phyloP scores from a whole-genome alignment of 192 early-diverging fungal species.

The Coemansia sp. region DNA sequence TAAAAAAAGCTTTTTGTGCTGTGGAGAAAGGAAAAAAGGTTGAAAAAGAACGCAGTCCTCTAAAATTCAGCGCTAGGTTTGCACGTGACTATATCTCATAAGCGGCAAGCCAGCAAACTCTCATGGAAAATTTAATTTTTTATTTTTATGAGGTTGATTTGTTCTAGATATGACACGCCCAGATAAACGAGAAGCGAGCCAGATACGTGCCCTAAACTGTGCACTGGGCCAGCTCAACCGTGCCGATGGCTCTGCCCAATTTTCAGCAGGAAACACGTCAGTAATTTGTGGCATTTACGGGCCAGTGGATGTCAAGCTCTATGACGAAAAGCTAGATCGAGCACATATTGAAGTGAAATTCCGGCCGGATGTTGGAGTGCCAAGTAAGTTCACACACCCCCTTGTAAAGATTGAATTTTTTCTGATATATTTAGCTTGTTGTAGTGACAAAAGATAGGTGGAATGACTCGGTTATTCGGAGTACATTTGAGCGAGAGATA shows the following conservation, averaged over 20 bases:
- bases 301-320: conserved; percentile 78
- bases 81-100: conserved; percentile 1
- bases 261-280: conserved; percentile 70
- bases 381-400: conserved; percentile 18
- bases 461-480: conserved; percentile 65
- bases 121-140: background rate
- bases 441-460: conserved; percentile 68
- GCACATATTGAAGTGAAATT: conserved; percentile 80
- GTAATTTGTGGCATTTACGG: conserved; percentile 82
- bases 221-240: conserved; percentile 67
- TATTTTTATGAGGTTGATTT: background rate
- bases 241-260: conserved; percentile 84
- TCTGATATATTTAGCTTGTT: background rate
- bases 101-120: background rate
- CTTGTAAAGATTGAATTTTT: background rate
- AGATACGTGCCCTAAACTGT: conserved; percentile 72
- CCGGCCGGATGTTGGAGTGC: conserved; percentile 63
- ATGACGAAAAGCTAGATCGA: conserved; percentile 87
- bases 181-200: conserved; percentile 55
- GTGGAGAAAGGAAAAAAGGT: background rate
- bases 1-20: background rate
- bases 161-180: conserved; percentile 36
- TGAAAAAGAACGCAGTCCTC: background rate
- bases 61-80: background rate
- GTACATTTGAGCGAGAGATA: conserved; percentile 73